phyloP scores from a whole-genome alignment of 768 basidiomycete species.

The Clitopilus hobsonii region DNA sequence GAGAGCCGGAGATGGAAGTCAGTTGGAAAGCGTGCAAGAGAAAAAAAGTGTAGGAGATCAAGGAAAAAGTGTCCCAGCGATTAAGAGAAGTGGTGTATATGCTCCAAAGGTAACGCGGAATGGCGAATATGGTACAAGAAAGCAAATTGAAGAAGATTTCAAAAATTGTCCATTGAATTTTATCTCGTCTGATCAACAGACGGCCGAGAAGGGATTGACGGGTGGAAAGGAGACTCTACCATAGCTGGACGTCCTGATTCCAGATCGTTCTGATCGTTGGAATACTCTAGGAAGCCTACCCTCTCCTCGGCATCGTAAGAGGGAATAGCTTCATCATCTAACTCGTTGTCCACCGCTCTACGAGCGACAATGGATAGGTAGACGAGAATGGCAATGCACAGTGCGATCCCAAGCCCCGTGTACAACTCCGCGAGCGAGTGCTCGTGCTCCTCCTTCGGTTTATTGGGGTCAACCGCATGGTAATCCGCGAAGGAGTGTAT shows the following conservation, averaged over 20 bases:
- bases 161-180: background rate
- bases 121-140: background rate
- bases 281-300: conserved; percentile 42
- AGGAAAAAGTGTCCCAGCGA: conserved; percentile 1
- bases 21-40: background rate
- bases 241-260: conserved; percentile 35
- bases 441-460: conserved; percentile 37
- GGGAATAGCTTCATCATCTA: conserved; percentile 32
- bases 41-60: background rate
- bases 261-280: conserved; percentile 24
- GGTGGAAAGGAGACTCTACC: conserved; percentile 43
- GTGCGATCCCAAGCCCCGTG: conserved; percentile 63
- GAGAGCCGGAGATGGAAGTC: background rate
- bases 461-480: conserved; percentile 34
- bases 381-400: conserved; percentile 71
- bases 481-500: conserved; percentile 80
- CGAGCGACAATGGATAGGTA: conserved; percentile 83
- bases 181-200: conserved; percentile 1
- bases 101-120: background rate
- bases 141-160: too few species aligned
- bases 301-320: conserved; percentile 41
- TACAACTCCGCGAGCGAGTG: conserved; percentile 50
- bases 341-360: conserved; percentile 47
- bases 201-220: conserved; percentile 17
- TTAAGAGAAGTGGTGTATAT: background rate